Conservation (phyloP, 2,329 filamentous ascomycete species). For the Aureobasidium sp. region DNA sequence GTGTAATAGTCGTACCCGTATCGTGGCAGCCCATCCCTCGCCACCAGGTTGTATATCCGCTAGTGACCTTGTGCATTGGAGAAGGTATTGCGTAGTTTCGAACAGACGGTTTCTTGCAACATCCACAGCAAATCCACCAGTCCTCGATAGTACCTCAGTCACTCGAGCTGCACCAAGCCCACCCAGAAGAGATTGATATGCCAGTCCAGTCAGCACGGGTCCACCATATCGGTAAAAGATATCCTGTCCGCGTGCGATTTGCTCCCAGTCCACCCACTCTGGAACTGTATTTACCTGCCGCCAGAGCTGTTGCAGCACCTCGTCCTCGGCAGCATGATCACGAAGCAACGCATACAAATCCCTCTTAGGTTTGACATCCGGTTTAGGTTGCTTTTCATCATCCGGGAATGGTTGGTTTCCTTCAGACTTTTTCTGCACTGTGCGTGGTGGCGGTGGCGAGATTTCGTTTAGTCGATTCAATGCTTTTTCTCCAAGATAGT, state of each 20-base stretch:
- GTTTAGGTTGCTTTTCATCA: slow-evolving; percentile 15
- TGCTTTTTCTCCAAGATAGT: slow-evolving; percentile 58
- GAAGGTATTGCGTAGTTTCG: slow-evolving; percentile 68
- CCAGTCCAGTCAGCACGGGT: slow-evolving; percentile 54
- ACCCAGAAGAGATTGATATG: slow-evolving; percentile 58
- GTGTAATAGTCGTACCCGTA: slow-evolving; percentile 62
- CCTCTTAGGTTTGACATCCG: slow-evolving; percentile 30
- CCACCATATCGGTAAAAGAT: slow-evolving; percentile 71
- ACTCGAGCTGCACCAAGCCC: slow-evolving; percentile 66
- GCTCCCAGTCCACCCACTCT: slow-evolving; percentile 69
- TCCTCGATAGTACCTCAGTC: slow-evolving; percentile 64
- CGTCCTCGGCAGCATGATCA: slow-evolving; percentile 49
- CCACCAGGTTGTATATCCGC: slow-evolving; percentile 61
- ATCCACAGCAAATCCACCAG: slow-evolving; percentile 63
- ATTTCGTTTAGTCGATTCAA: slow-evolving; percentile 56
- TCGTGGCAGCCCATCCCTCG: slow-evolving; percentile 53
- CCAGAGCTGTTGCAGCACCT: slow-evolving; percentile 54
- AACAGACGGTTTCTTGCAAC: slow-evolving; percentile 58
- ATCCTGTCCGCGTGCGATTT: slow-evolving; percentile 65
- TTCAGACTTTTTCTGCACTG: slow-evolving; percentile 11
- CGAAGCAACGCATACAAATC: slow-evolving; percentile 58
- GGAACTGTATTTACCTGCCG: slow-evolving; percentile 57
- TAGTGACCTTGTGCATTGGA: slow-evolving; percentile 60
- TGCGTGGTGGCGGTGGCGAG: slow-evolving; percentile 35
- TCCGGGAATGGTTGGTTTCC: not conserved